Evolutionary conservation across 1,139 yeast genomes (phyloP), one percentile per base, ranked within the genome.

Genomic region (Zhuliangozyma blackwelliae): DNA sequence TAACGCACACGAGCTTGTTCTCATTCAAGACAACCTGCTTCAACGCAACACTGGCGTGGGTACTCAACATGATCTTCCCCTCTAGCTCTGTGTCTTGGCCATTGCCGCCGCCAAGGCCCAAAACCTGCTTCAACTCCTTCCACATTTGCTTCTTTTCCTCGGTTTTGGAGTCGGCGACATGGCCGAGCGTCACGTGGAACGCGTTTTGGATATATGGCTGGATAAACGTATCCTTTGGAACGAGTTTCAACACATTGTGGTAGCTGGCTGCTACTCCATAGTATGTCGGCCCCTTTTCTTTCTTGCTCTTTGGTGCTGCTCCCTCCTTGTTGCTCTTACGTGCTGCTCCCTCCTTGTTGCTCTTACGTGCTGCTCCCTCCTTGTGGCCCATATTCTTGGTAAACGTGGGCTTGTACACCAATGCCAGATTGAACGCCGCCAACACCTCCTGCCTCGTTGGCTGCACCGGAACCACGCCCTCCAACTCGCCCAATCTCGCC

Each of bases 171-270:
- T 62, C 55, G 11, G 55, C 50, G 0, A 54, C 45, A 54, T 92
- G 97, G 0, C 79, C 76, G 31, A 90, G 56, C 0, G 98, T 92
- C 1, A 90, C 77, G 54, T 92, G 98, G 50, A 88, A 84, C 28
- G 67, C 71, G 0, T 52, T 38, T 48, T 82, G 89, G 1, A 82
- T 57, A 28, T 80, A 61, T 7, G 23, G 23, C 9, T 9, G 23
- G 10, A 22, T 22, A 22, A 22, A 22, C 7, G 9, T 22, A 22
- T 22, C 23, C 5, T 22, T 9, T 3, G 23, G 9, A 7, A 22
- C 23, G 5, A 22, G 23, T 6, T 37, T 23, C 7, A 55, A 35
- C 3, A 36, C 16, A 0, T 25, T n/a, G 1, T 54, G 40, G 3
- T 49, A 29, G 1, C 29, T 7, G 1, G 40, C 35, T 3, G 44